A percentile compares a stretch with the other conserved stretches of the same genome.
phyloP scores from a whole-genome alignment of 164 flowering plant genomes.

The Tetrastigma voinierianum region DNA sequence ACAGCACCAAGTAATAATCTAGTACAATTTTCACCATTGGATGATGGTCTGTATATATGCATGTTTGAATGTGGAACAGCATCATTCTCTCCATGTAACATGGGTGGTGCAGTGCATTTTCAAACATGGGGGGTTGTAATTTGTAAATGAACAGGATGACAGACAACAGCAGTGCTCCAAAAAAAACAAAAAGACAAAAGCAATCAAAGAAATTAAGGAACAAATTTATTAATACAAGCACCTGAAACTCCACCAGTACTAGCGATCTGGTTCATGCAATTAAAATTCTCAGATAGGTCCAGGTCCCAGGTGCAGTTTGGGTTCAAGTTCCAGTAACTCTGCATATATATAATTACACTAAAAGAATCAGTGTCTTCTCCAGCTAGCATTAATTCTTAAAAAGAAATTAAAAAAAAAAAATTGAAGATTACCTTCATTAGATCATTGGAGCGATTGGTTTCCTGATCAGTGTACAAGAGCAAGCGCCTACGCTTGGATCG shows the following conservation, averaged over 20 bases:
- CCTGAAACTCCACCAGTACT: slow-evolving; percentile 21
- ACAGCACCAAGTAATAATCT: too few species aligned
- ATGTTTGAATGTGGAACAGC: too few species aligned
- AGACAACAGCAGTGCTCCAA: too few species aligned
- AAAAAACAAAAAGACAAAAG: not conserved
- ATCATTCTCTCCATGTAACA: too few species aligned
- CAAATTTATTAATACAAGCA: not conserved
- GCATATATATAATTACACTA: slow-evolving; percentile 1
- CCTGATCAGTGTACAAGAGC: slow-evolving; percentile 6
- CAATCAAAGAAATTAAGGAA: not conserved
- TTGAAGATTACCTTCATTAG: slow-evolving; percentile 18
- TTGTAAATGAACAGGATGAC: too few species aligned
- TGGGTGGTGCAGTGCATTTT: too few species aligned
- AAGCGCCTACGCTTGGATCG: slow-evolving; percentile 47
- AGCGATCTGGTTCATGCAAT: slow-evolving; percentile 21
- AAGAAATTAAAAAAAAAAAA: not conserved
- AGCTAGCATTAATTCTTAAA: not conserved
- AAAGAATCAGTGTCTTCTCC: not conserved
- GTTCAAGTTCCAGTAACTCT: slow-evolving; percentile 35
- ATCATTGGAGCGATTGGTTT: slow-evolving; percentile 6
- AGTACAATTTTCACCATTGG: too few species aligned
- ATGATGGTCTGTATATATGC: too few species aligned
- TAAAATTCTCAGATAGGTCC: slow-evolving; percentile 22
- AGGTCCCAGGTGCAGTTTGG: slow-evolving; percentile 18
- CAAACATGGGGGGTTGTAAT: too few species aligned